phyloP scores from a whole-genome alignment of 2,329 filamentous ascomycete genomes.

The Fusarium setosum region DNA sequence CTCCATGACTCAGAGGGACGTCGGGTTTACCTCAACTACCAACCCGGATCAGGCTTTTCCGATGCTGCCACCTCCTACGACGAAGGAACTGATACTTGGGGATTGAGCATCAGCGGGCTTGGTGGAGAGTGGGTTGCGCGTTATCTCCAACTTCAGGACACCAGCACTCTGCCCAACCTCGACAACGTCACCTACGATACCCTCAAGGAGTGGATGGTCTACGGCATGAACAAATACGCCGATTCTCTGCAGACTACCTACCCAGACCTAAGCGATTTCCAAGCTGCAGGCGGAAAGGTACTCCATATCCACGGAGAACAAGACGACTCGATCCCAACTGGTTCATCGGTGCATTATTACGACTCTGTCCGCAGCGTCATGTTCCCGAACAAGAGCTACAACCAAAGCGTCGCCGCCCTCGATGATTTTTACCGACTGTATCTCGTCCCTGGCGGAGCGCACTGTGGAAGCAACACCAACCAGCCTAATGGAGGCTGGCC shows the following conservation, averaged over 20 bases:
- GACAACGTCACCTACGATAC: constrained; percentile 66
- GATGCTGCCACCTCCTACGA: constrained; percentile 49
- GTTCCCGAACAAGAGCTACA: constrained; percentile 43
- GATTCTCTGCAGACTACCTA: constrained; percentile 65
- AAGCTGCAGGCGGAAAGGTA: constrained; percentile 63
- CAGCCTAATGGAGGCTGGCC: constrained; percentile 57
- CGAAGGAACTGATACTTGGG: constrained; percentile 47
- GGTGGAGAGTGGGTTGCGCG: constrained; percentile 53
- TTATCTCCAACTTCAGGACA: constrained; percentile 54
- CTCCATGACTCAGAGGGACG: constrained; percentile 47
- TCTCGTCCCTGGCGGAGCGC: constrained; percentile 63
- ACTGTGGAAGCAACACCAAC: constrained; percentile 59
- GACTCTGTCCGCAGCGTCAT: constrained; percentile 63
- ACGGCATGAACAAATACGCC: constrained; percentile 59
- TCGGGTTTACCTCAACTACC: constrained; percentile 51
- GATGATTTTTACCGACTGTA: constrained; percentile 66
- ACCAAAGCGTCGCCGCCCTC: constrained; percentile 54
- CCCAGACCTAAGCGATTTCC: constrained; percentile 63
- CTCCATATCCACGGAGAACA: constrained; percentile 70
- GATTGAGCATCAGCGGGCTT: constrained; percentile 44
- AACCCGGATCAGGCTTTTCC: constrained; percentile 46
- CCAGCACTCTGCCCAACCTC: constrained; percentile 55
- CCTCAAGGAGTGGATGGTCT: constrained; percentile 64
- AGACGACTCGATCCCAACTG: constrained; percentile 63
- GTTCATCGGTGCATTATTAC: constrained; percentile 65